phyloP scores from a whole-genome alignment of 1,139 yeast species.

The Saccharomyces hybrid region DNA sequence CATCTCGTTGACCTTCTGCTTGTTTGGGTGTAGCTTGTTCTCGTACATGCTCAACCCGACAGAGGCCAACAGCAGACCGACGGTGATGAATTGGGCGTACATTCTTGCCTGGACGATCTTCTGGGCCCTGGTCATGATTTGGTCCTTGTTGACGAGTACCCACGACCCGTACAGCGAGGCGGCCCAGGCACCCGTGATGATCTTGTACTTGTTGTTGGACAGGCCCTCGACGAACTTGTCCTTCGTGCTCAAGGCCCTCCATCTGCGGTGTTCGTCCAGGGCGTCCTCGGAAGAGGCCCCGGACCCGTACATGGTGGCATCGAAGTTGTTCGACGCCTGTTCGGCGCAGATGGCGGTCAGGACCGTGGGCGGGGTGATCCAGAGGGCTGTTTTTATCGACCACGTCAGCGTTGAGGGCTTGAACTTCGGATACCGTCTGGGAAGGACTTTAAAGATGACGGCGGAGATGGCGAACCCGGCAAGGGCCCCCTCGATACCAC shows the following conservation, averaged over 20 bases:
- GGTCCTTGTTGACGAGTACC: constrained; percentile 67
- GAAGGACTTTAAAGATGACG: constrained; percentile 41
- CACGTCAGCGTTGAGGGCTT: constrained; percentile 37
- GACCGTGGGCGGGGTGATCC: constrained; percentile 53
- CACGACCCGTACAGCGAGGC: constrained; percentile 80
- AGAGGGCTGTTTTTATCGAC: constrained; percentile 51
- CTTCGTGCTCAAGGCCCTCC: constrained; percentile 41
- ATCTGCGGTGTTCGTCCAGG: constrained; percentile 43
- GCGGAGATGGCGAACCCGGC: constrained; percentile 49
- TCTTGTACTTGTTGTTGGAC: constrained; percentile 60
- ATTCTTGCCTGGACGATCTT: constrained; percentile 90
- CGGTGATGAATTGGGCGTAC: constrained; percentile 82
- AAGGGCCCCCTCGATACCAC: constrained; percentile 56
- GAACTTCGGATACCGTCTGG: constrained; percentile 39
- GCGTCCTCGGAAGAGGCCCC: constrained; percentile 34
- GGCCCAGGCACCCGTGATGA: constrained; percentile 79
- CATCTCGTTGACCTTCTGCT: constrained; percentile 33
- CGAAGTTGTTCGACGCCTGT: constrained; percentile 50
- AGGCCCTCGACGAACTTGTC: constrained; percentile 44
- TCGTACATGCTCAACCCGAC: constrained; percentile 59
- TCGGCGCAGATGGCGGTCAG: constrained; percentile 52
- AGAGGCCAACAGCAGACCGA: constrained; percentile 55
- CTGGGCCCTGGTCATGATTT: constrained; percentile 69
- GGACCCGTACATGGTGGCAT: constrained; percentile 40
- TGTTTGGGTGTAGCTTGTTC: constrained; percentile 42